A percentile compares a stretch with the other conserved stretches of the same genome.
phyloP scores from a whole-genome alignment of 2,329 filamentous ascomycete species.

The Atkinsonella hypoxylon region DNA sequence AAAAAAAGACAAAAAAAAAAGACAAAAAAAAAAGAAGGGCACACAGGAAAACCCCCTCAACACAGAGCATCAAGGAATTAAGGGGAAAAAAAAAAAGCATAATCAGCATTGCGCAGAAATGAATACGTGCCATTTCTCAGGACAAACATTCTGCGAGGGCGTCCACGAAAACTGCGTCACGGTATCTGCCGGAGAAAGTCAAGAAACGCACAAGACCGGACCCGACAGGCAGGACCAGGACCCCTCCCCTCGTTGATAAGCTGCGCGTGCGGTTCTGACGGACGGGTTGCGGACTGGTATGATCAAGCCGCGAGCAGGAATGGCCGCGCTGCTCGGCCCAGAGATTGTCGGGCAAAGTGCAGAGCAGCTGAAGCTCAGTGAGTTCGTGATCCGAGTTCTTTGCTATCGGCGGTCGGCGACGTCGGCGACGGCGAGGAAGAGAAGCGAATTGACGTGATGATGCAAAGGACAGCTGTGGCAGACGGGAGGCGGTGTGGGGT shows the following conservation, averaged over 20 bases:
- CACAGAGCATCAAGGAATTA: background rate
- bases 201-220: background rate
- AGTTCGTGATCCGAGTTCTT: background rate
- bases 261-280: background rate
- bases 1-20: background rate
- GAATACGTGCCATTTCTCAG: conserved; percentile 30
- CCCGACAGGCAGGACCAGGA: no score
- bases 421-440: no score
- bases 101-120: background rate
- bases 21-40: background rate
- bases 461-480: conserved; percentile 2
- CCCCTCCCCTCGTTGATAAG: background rate
- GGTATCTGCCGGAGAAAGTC: background rate
- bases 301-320: background rate
- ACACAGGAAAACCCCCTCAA: background rate
- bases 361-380: background rate
- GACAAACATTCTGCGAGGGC: conserved; percentile 25
- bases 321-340: background rate
- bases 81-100: background rate
- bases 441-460: background rate
- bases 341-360: background rate
- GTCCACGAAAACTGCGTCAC: background rate
- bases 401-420: background rate
- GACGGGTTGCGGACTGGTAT: background rate
- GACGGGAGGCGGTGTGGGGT: background rate